phyloP scores from a whole-genome alignment of 2,329 filamentous ascomycete species.

The Ampelomyces quisqualis region DNA sequence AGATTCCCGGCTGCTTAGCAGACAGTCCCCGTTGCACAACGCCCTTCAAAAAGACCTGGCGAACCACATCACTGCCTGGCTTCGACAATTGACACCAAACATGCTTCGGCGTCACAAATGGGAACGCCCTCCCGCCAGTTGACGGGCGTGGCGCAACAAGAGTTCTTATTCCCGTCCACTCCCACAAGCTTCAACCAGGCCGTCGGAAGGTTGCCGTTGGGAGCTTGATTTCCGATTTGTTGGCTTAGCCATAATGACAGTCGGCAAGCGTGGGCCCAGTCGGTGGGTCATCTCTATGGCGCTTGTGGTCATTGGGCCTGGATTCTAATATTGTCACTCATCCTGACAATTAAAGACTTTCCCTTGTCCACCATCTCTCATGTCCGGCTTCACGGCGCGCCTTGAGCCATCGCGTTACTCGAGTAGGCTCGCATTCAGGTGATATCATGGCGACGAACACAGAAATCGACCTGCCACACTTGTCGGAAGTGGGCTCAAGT shows the following conservation, averaged over 20 bases:
- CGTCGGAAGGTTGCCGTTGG: constrained; percentile 6
- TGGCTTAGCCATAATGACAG: constrained; percentile 3
- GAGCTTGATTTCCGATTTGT: constrained; percentile 12
- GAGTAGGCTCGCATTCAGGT: too few relatives aligned
- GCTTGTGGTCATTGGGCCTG: constrained; percentile 9
- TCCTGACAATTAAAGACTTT: neutral
- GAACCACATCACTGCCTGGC: too few relatives aligned
- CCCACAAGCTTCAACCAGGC: constrained; percentile 5
- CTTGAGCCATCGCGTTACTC: too few relatives aligned
- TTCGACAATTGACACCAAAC: too few relatives aligned
- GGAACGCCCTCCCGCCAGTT: neutral
- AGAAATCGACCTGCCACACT: constrained; percentile 37
- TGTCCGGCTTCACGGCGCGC: neutral
- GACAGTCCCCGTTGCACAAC: too few relatives aligned
- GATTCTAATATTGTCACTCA: constrained; percentile 9
- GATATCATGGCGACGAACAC: constrained; percentile 39
- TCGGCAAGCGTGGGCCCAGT: constrained; percentile 3
- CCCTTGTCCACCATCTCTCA: constrained; percentile 1
- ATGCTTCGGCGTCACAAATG: neutral
- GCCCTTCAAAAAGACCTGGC: too few relatives aligned
- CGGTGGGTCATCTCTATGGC: constrained; percentile 12
- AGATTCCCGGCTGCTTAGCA: too few relatives aligned
- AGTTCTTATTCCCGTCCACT: constrained; percentile 20
- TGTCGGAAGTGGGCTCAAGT: constrained; percentile 17
- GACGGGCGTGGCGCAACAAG: neutral